Evolutionary conservation across 768 basidiomycete species (phyloP), one percentile per base, ranked within the genome.

Genomic region (Lactarius psammicola): DNA sequence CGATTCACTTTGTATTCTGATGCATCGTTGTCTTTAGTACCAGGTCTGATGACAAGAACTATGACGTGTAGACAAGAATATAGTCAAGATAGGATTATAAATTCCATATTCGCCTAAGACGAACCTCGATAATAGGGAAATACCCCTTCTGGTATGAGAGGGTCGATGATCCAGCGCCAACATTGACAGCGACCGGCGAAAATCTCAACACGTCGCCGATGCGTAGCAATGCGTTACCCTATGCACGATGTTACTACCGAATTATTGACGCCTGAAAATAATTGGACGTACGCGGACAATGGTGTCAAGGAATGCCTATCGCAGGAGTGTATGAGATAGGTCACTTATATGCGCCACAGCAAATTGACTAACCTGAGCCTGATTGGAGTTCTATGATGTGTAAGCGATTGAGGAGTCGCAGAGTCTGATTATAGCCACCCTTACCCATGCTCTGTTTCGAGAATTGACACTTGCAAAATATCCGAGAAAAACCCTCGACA

Each of bases 131-230:
- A 23, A 78, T 53, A 6, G 71, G 73, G 49, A 78, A 70, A 64
- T 76, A 76, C 1, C 71, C 76, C 15, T 70, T 63, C 67, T 78
- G 75, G 60, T 76, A 79, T 8, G 78, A 75, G 28, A 78, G 65
- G 0, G 53, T 59, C 15, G 40, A 56, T 0, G 51, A 44, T 1
- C 40, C 44, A 4, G 53, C 34, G 17, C 70, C 74, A 2, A 68
- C 69, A 28, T 60, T 49, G 34, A 65, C 60, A 33, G 68, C 56
- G 13, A 77, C 74, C 1, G 69, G 60, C 3, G 57, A n/a, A 40
- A 65, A 75, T 8, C 68, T 53, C 28, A 78, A 53, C 49, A 77
- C 73, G n/a, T 76, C 75, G n/a, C 73, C 71, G 9, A 78, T 69
- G 4, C 76, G 69, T 4, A 71, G 20, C 20, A 77, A 64, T 0